Evolutionary conservation across 2,329 filamentous ascomycete genomes (phyloP).

Genomic region (Aureobasidium sp.): DNA sequence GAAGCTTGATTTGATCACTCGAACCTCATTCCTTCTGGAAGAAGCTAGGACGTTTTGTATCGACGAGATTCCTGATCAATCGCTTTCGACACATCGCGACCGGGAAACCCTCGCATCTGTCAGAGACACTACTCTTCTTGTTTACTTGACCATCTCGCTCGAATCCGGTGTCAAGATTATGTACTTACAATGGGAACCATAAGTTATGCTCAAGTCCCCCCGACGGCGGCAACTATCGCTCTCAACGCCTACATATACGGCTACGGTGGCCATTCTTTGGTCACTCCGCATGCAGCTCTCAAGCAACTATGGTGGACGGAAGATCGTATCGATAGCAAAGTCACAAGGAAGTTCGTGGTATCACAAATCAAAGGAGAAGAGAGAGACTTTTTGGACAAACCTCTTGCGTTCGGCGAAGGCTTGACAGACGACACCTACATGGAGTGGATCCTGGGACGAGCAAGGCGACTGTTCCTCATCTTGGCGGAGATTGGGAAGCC

Average conservation of each 20-base stretch:
- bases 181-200: constrained; percentile 24
- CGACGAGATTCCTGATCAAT: background rate
- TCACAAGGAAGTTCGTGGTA: constrained; percentile 59
- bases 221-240: constrained; percentile 30
- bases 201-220: constrained; percentile 26
- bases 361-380: constrained; percentile 56
- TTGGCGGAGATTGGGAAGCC: constrained; percentile 60
- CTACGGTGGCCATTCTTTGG: constrained; percentile 41
- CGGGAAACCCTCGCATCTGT: too few relatives aligned
- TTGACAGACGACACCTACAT: constrained; percentile 58
- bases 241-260: constrained; percentile 43
- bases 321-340: constrained; percentile 58
- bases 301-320: constrained; percentile 62
- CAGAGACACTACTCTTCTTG: background rate
- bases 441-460: constrained; percentile 65
- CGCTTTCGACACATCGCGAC: background rate
- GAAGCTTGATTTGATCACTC: background rate
- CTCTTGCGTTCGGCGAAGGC: constrained; percentile 58
- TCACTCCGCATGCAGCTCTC: constrained; percentile 39
- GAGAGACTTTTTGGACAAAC: constrained; percentile 51
- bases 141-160: background rate
- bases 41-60: background rate
- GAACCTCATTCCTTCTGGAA: background rate
- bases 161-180: background rate
- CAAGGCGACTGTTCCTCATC: constrained; percentile 62